phyloP scores from a whole-genome alignment of 1,139 yeast species.

The Suhomyces atakaporum region DNA sequence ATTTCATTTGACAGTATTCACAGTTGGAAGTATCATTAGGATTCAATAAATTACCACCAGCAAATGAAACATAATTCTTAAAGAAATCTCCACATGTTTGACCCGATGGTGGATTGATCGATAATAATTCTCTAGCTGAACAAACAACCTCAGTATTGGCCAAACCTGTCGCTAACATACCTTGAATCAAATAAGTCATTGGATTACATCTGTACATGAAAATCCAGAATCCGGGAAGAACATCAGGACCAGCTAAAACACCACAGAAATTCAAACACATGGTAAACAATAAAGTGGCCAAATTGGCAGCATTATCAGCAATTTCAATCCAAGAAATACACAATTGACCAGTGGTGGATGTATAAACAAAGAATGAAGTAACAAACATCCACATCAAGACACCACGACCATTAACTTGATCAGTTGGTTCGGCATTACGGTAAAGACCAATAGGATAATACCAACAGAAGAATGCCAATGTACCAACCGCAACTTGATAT shows the following conservation, averaged over 20 bases:
- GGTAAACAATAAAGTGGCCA: conserved; percentile 63
- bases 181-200: conserved; percentile 62
- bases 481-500: conserved; percentile 36
- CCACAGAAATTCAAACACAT: conserved; percentile 79
- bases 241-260: conserved; percentile 65
- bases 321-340: conserved; percentile 62
- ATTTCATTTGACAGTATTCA: conserved; percentile 49
- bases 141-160: conserved; percentile 54
- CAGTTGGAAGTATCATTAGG: conserved; percentile 48
- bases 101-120: conserved; percentile 49
- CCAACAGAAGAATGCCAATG: conserved; percentile 41
- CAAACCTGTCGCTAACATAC: conserved; percentile 53
- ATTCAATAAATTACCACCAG: conserved; percentile 55
- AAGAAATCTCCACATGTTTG: conserved; percentile 57
- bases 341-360: conserved; percentile 66
- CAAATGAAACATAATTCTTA: conserved; percentile 40
- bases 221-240: conserved; percentile 50
- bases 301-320: conserved; percentile 75
- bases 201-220: conserved; percentile 70
- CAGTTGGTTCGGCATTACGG: conserved; percentile 32
- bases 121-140: conserved; percentile 45
- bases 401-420: conserved; percentile 50
- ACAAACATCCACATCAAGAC: conserved; percentile 65
- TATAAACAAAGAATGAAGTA: conserved; percentile 57
- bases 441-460: conserved; percentile 46